Conservation (phyloP, 495 filamentous ascomycete species). For the Penicillium lividum region DNA sequence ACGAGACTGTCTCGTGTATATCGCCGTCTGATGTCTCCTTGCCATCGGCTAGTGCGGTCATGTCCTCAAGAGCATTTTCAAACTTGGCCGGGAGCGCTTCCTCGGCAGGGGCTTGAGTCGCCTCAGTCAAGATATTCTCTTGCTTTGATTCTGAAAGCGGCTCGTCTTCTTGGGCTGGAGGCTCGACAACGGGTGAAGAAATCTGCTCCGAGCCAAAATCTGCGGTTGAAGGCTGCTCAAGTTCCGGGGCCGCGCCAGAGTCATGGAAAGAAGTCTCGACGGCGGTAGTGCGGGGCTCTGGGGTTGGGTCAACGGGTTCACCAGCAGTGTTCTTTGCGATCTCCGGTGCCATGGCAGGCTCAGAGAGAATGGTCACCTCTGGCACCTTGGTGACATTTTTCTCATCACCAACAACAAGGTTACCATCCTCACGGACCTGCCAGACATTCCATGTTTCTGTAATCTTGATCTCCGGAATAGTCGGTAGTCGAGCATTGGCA, state of each 20-base stretch:
- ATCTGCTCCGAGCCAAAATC: neutral
- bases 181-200: neutral
- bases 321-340: conserved; percentile 59
- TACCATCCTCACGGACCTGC: conserved; percentile 49
- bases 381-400: conserved; percentile 20
- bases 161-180: conserved; percentile 10
- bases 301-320: conserved; percentile 46
- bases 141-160: conserved; percentile 1
- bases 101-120: neutral
- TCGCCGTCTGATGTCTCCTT: conserved; percentile 36
- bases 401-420: conserved; percentile 38
- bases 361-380: conserved; percentile 18
- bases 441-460: conserved; percentile 54
- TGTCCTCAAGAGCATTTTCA: conserved; percentile 28
- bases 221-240: neutral
- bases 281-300: conserved; percentile 12
- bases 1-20: conserved; percentile 10
- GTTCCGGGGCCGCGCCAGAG: conserved; percentile 2
- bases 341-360: conserved; percentile 32
- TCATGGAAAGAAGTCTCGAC: conserved; percentile 9
- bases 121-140: conserved; percentile 8
- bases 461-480: conserved; percentile 47
- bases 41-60: conserved; percentile 34
- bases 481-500: conserved; percentile 30
- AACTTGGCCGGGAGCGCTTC: conserved; percentile 16